phyloP scores from a whole-genome alignment of 352 stramenopile genomes.

The Globisporangium yorkense region DNA sequence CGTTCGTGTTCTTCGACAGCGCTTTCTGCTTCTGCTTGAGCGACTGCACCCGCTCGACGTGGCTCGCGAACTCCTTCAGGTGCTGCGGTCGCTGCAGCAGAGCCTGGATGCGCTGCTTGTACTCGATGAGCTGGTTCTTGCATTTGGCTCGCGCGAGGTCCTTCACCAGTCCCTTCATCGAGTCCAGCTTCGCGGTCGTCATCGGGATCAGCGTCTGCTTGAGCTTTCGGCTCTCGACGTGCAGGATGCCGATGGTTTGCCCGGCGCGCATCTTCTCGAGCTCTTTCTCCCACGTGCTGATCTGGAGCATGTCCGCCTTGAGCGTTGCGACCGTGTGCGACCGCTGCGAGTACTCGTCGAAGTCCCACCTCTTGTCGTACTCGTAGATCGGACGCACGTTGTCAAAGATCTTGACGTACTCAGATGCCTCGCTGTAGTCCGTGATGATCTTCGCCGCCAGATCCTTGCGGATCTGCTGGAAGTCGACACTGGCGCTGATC shows the following conservation, averaged over 20 bases:
- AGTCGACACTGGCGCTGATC: constrained; percentile 65
- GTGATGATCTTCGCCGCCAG: constrained; percentile 81
- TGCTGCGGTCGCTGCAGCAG: constrained; percentile 81
- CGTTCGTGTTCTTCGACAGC: constrained; percentile 79
- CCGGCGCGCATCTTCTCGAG: constrained; percentile 91
- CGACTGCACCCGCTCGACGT: constrained; percentile 76
- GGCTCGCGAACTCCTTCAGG: constrained; percentile 90
- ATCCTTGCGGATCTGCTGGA: constrained; percentile 64
- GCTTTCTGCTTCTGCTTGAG: constrained; percentile 78
- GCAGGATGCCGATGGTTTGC: constrained; percentile 89
- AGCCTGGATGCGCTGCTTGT: constrained; percentile 86
- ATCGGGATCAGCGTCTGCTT: constrained; percentile 92
- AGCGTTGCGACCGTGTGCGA: constrained; percentile 83
- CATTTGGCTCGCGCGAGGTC: constrained; percentile 86
- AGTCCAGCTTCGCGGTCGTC: constrained; percentile 87
- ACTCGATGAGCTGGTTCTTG: constrained; percentile 85
- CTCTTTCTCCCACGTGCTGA: constrained; percentile 91
- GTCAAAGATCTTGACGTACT: constrained; percentile 92
- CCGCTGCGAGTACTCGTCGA: constrained; percentile 81
- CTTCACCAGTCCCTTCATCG: constrained; percentile 91
- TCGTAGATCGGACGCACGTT: constrained; percentile 90
- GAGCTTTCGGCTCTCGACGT: constrained; percentile 92
- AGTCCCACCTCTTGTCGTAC: constrained; percentile 88
- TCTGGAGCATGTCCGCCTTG: constrained; percentile 88
- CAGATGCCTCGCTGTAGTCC: constrained; percentile 82